Base-by-base conservation (phyloP, 495 filamentous ascomycete genomes). In the Physcia stellaris region DNA sequence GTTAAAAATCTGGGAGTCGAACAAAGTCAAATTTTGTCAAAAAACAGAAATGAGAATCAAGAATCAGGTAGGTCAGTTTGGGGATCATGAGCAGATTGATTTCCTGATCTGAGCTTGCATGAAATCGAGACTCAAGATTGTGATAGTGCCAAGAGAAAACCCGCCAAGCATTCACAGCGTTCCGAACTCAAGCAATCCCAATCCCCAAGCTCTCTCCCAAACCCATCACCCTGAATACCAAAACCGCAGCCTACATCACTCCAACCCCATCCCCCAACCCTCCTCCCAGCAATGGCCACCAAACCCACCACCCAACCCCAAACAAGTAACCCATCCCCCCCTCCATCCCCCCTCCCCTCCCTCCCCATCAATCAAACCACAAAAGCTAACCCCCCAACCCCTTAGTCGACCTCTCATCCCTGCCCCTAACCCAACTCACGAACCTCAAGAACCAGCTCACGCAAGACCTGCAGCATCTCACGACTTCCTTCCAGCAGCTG, bases 371-470 rank as follows among this genome's bases (percentile, higher is more conserved):
- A 24, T 5, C 18, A 24, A 27, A n/a, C 21, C 2, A 26, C 13
- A 11, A 13, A 23, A 35, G 6, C n/a, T 17, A 15, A 10, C 22
- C 4, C 17, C 10, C 19, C 16, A 18, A 7, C 30, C n/a, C 15
- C n/a, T 11, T 39, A 80, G 78, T 83, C 43, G 77, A 82, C 58
- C 66, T 83, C 33, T 61, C 61, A 26, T 64, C 68, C 22, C 70
- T 83, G 13, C 42, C 47, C 15, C 19, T 38, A 24, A 53, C 47
- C 12, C 64, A 79, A 51, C 67, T 80, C 42, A 68, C 63, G 47
- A 62, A 68, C 29, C 75, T 96, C 29, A 94, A 96, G 63, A 85
- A 90, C 56, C 87, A 93, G 54, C 81, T 98, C 41, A 88, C 93
- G 56, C 77, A 86, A 46, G 90, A 98, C 53, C 75, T 98, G 44